Conservation (phyloP, 768 basidiomycete species). For the Suillus alpinus region DNA sequence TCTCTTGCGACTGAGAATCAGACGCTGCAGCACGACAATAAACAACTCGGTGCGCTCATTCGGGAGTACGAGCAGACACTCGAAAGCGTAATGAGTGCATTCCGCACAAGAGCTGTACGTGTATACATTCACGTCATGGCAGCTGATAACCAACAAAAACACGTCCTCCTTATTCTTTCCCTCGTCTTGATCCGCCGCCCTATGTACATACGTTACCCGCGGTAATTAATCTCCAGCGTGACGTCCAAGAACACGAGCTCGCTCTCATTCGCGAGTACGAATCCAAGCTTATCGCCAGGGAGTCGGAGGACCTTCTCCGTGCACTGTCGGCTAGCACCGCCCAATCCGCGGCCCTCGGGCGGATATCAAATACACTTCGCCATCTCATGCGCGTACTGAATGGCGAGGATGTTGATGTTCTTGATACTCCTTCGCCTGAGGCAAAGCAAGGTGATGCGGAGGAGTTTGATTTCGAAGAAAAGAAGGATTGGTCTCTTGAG, state of each 20-base stretch:
- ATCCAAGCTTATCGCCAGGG: slow-evolving; percentile 70
- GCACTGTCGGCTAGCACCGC: slow-evolving; percentile 62
- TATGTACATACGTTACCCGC: background rate
- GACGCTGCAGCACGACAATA: slow-evolving; percentile 87
- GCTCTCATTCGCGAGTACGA: slow-evolving; percentile 90
- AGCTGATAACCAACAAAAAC: background rate
- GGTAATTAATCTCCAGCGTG: slow-evolving; percentile 53
- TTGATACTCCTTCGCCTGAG: slow-evolving; percentile 11
- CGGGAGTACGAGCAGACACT: slow-evolving; percentile 97
- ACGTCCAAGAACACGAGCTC: slow-evolving; percentile 90
- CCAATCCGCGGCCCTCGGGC: slow-evolving; percentile 64
- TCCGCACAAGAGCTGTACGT: slow-evolving; percentile 88
- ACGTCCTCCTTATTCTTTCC: background rate
- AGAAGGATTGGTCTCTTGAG: slow-evolving; percentile 74
- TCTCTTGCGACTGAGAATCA: slow-evolving; percentile 82
- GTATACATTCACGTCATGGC: background rate
- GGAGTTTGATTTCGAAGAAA: slow-evolving; percentile 25
- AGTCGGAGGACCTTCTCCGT: slow-evolving; percentile 61
- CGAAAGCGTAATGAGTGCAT: slow-evolving; percentile 89
- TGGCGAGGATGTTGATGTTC: slow-evolving; percentile 54
- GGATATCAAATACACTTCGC: slow-evolving; percentile 68
- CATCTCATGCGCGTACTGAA: slow-evolving; percentile 64
- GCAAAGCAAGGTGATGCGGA: background rate
- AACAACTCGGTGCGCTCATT: slow-evolving; percentile 85
- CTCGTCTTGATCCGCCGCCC: background rate